phyloP scores from a whole-genome alignment of 495 filamentous ascomycete species.

The Daldinia concentrica region DNA sequence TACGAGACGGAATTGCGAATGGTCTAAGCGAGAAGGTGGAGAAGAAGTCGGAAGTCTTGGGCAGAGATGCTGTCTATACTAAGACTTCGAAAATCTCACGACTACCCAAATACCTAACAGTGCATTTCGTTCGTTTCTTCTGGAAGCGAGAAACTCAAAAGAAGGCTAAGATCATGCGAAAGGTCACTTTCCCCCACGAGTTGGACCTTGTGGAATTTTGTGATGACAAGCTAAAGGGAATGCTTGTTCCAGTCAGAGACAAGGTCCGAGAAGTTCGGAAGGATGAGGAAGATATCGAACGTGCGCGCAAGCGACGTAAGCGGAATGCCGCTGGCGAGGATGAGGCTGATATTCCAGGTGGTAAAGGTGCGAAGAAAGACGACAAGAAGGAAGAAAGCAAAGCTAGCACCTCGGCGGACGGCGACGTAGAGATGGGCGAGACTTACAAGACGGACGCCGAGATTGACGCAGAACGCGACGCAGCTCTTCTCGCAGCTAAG shows the following conservation, averaged over 20 bases:
- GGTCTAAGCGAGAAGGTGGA: constrained; percentile 89
- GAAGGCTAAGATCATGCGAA: constrained; percentile 99
- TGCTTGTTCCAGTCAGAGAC: constrained; percentile 88
- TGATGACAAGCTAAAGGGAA: constrained; percentile 83
- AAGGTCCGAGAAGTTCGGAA: constrained; percentile 95
- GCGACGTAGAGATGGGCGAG: constrained; percentile 75
- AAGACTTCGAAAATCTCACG: constrained; percentile 89
- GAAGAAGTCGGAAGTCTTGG: constrained; percentile 83
- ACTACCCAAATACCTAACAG: constrained; percentile 92
- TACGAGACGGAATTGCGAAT: constrained; percentile 83
- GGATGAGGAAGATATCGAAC: constrained; percentile 89
- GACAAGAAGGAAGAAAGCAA: constrained; percentile 58
- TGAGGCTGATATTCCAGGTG: constrained; percentile 54
- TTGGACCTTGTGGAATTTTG: constrained; percentile 95
- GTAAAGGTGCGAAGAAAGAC: constrained; percentile 56
- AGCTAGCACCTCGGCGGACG: constrained; percentile 51
- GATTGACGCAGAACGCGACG: constrained; percentile 82
- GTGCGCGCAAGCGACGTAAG: constrained; percentile 88
- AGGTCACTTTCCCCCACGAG: constrained; percentile 94
- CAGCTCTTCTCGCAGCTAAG: constrained; percentile 77
- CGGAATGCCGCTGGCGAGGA: constrained; percentile 70
- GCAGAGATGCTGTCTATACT: constrained; percentile 81
- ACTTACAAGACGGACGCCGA: constrained; percentile 92
- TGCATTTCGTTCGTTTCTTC: constrained; percentile 98
- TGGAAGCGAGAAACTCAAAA: constrained; percentile 95